A percentile compares a stretch with the other conserved stretches of the same genome.
Evolutionary conservation across 2,329 filamentous ascomycete species (phyloP).

Genomic region (Microascus cirrosus): DNA sequence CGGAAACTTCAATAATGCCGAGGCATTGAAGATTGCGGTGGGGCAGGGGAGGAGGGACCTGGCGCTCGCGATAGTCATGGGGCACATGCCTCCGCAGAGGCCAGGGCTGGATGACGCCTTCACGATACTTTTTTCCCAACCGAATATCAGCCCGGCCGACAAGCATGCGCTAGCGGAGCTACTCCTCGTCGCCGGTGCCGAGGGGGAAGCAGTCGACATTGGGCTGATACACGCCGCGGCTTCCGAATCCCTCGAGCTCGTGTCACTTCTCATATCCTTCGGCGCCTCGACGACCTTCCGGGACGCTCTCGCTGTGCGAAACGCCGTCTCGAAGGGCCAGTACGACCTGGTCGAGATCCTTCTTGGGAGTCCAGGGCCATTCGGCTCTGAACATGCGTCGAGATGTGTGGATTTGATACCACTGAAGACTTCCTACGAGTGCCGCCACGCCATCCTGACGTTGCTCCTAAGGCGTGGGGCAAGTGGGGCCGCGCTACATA

Average conservation of each 20-base stretch:
- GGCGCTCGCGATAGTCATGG: slow-evolving; percentile 41
- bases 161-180: slow-evolving; percentile 43
- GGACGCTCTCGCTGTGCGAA: slow-evolving; percentile 35
- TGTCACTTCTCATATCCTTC: slow-evolving; percentile 37
- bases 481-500: slow-evolving; percentile 29
- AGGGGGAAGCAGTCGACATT: slow-evolving; percentile 35
- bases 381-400: slow-evolving; percentile 34
- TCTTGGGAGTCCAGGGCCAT: slow-evolving; percentile 27
- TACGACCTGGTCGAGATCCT: slow-evolving; percentile 34
- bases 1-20: slow-evolving; percentile 36
- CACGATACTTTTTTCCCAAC: slow-evolving; percentile 29
- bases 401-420: slow-evolving; percentile 38
- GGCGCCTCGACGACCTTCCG: slow-evolving; percentile 45
- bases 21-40: slow-evolving; percentile 40
- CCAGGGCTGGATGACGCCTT: slow-evolving; percentile 39
- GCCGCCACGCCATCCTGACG: slow-evolving; percentile 30
- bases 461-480: slow-evolving; percentile 40
- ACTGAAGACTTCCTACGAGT: slow-evolving; percentile 30
- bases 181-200: slow-evolving; percentile 45
- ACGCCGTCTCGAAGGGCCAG: slow-evolving; percentile 33
- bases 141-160: slow-evolving; percentile 32
- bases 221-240: slow-evolving; percentile 37
- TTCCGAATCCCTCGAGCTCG: slow-evolving; percentile 41
- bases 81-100: slow-evolving; percentile 36
- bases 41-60: slow-evolving; percentile 39